These are phyloP conservation scores for Jamesozyma piceae DNA, from an alignment of 805 yeast genomes.

Conservation along the genomic window DNA sequence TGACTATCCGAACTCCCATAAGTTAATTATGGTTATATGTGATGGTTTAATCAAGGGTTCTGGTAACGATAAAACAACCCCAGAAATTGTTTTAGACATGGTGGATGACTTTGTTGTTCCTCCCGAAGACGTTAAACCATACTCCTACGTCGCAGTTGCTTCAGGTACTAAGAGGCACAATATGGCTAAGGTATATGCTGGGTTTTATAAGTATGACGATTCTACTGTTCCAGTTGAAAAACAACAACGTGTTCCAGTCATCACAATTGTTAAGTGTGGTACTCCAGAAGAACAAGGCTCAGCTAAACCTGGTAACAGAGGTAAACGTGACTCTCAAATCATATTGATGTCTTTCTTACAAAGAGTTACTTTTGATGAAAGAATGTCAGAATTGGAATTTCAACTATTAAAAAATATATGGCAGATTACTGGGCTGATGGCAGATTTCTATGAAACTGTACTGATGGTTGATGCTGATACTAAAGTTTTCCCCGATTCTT, in stretches of 20 bases:
- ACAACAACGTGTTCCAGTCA: constrained; percentile 77
- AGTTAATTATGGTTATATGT: constrained; percentile 73
- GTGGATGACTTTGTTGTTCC: constrained; percentile 71
- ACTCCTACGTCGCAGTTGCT: constrained; percentile 92
- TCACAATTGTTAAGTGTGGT: constrained; percentile 79
- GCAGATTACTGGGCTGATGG: constrained; percentile 77
- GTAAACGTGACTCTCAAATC: constrained; percentile 91
- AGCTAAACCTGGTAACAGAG: constrained; percentile 85
- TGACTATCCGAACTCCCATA: constrained; percentile 92
- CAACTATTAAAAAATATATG: constrained; percentile 68
- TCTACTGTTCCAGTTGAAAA: constrained; percentile 64
- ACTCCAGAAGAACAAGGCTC: constrained; percentile 66
- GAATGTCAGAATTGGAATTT: constrained; percentile 86
- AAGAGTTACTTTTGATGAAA: constrained; percentile 78
- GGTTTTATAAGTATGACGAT: constrained; percentile 81
- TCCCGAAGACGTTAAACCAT: constrained; percentile 65
- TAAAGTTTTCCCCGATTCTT: constrained; percentile 72
- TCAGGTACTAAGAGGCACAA: constrained; percentile 91
- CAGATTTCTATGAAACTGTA: constrained; percentile 70
- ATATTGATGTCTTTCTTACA: constrained; percentile 85
- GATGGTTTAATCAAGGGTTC: constrained; percentile 94
- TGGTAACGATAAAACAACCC: constrained; percentile 80
- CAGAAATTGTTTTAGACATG: constrained; percentile 80
- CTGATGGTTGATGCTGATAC: constrained; percentile 96
- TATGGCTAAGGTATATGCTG: constrained; percentile 94